Conservation (phyloP, 371 early-diverging fungal genomes). For the Apophysomyces ossiformis region DNA sequence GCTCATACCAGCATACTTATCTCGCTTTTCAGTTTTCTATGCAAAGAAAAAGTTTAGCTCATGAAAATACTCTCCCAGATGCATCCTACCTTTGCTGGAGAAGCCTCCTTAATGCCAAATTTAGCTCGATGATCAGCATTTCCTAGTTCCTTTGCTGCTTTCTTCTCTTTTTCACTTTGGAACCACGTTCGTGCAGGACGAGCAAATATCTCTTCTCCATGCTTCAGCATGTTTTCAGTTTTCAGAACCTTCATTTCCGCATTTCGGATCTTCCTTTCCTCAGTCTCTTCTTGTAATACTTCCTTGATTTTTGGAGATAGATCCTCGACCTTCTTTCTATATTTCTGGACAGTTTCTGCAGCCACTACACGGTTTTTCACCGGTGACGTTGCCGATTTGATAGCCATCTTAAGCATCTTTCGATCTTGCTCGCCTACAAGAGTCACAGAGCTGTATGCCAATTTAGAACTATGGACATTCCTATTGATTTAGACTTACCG, state of each 20-base stretch:
- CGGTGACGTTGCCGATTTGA: constrained; percentile 77
- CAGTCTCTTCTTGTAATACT: constrained; percentile 84
- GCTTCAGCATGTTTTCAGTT: constrained; percentile 83
- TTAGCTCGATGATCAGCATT: constrained; percentile 30
- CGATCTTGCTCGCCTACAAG: constrained; percentile 93
- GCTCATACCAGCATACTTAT: constrained; percentile 70
- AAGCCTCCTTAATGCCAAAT: constrained; percentile 36
- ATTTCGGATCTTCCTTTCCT: constrained; percentile 69
- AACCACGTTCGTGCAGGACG: constrained; percentile 97
- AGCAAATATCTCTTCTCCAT: constrained; percentile 85
- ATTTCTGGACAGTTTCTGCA: constrained; percentile 74
- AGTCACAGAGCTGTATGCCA: constrained; percentile 69
- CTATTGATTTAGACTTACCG: constrained; percentile 39
- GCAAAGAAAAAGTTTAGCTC: neutral
- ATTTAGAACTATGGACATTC: neutral
- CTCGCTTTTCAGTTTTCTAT: constrained; percentile 57
- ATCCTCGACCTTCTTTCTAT: constrained; percentile 67
- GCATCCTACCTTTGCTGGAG: constrained; percentile 9
- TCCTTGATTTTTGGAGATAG: constrained; percentile 75
- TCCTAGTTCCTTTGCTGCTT: constrained; percentile 35
- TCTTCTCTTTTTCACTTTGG: constrained; percentile 72
- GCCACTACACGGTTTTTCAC: constrained; percentile 92
- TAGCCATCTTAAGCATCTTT: constrained; percentile 89
- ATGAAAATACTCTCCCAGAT: constrained; percentile 6
- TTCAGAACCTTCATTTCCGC: constrained; percentile 92